phyloP scores from a whole-genome alignment of 1,284 basidiomycete genomes.

The Earliella scabrosa region DNA sequence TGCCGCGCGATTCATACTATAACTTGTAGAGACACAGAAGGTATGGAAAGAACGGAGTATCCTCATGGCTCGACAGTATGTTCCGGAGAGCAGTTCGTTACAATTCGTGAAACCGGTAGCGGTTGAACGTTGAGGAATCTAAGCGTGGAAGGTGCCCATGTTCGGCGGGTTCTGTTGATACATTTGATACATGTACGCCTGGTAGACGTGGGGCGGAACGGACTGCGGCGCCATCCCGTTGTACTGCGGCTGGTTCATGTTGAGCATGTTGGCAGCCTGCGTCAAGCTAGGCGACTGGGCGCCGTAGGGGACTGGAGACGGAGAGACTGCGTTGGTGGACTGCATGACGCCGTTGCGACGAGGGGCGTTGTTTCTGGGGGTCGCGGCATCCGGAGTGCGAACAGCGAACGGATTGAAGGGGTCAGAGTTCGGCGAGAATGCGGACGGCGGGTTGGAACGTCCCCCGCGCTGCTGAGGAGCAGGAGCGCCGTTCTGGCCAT shows the following conservation, averaged over 20 bases:
- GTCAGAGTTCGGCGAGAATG: slow-evolving; percentile 69
- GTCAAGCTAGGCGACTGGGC: slow-evolving; percentile 62
- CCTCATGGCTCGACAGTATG: slow-evolving; percentile 28
- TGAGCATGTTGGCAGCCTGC: slow-evolving; percentile 58
- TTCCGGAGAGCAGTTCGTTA: slow-evolving; percentile 30
- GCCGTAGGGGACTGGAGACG: slow-evolving; percentile 56
- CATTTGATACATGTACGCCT: slow-evolving; percentile 81
- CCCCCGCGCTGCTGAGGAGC: slow-evolving; percentile 35
- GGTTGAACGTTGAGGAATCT: slow-evolving; percentile 39
- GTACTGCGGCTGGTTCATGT: slow-evolving; percentile 69
- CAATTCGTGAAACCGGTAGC: slow-evolving; percentile 32
- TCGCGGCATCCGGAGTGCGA: slow-evolving; percentile 63
- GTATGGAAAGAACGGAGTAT: slow-evolving; percentile 23
- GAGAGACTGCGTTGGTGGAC: slow-evolving; percentile 40
- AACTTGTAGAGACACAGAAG: slow-evolving; percentile 25
- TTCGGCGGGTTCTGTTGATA: slow-evolving; percentile 74
- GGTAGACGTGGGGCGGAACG: slow-evolving; percentile 74
- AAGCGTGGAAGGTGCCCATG: slow-evolving; percentile 77
- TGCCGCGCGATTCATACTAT: slow-evolving; percentile 22
- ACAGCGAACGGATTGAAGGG: slow-evolving; percentile 78
- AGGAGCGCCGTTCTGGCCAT: slow-evolving; percentile 40
- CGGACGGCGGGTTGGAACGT: slow-evolving; percentile 54
- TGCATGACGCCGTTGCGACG: slow-evolving; percentile 56
- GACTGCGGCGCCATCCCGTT: slow-evolving; percentile 61
- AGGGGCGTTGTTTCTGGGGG: slow-evolving; percentile 47